Evolutionary conservation across 805 yeast genomes (phyloP), one percentile per base, ranked within the genome.

Genomic region (Cyberlindnera veronae): DNA sequence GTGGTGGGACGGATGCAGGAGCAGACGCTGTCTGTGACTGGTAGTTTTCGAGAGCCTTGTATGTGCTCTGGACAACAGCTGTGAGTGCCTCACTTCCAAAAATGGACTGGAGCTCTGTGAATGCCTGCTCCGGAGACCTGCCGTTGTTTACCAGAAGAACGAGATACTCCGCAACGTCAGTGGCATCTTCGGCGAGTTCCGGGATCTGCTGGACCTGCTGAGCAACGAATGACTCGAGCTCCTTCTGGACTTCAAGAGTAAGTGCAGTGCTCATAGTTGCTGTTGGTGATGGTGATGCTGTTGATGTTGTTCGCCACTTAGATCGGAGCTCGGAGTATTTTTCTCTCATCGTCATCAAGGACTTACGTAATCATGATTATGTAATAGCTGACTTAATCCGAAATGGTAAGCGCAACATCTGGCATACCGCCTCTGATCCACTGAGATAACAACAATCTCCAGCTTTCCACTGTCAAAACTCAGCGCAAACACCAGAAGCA

Each of bases 101-200:
- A 36, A 84, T 64, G 32, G 76, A 73, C 26, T 75, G 66, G 22
- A 85, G 69, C 54, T 84, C 93, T 15, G 62, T 63, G 15, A 74
- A 71, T 26, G 84, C 80, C 38, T 79, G 84, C 14, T 67, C 70
- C 11, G 81, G 74, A 6, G 77, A 64, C 53, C 81, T 78, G 51
- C 81, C 79, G 49, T 81, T 82, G 12, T 81, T 79, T 45, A 84
- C 81, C 59, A 84, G 66, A 32, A 83, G 72, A n/a, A 79, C 72
- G 41, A 84, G 77, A 54, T 76, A 84, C 60, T 84, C 93, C 12
- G 93, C 85, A 30, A 81, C 79, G 50, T 80, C 82, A 32, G 64
- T 68, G 19, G 73, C 69, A 51, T 77, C 81, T 40, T 76, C 81
- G 10, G 62, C 63, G 45, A 74, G 63, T 43, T 68, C 69, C 6